phyloP scores from a whole-genome alignment of 75 land plant genomes.

The Sequoiadendron giganteum region DNA sequence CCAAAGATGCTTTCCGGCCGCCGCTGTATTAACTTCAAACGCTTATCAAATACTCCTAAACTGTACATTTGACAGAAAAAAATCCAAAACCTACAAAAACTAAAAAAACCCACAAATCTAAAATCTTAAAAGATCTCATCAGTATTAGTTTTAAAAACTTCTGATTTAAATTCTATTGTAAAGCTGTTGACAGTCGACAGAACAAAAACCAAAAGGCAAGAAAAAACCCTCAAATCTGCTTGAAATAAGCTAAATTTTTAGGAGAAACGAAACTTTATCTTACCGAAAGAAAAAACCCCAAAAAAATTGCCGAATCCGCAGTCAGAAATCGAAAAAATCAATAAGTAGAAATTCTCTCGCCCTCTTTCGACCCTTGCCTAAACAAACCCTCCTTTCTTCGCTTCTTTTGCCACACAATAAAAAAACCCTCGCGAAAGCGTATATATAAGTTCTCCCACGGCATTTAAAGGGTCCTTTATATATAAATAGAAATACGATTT shows the following conservation, averaged over 20 bases:
- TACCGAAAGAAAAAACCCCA: neutral
- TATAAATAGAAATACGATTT: neutral
- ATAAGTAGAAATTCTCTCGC: neutral
- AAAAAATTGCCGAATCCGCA: neutral
- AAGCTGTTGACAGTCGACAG: neutral
- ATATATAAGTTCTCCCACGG: constrained; percentile 4
- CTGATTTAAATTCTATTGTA: neutral
- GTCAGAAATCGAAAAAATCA: neutral
- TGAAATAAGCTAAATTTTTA: neutral
- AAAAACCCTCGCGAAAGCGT: neutral
- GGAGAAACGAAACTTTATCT: neutral
- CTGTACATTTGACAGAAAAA: no score
- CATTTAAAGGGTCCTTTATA: neutral
- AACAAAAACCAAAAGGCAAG: neutral
- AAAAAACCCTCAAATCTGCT: neutral
- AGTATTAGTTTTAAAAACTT: neutral
- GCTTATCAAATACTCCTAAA: no score
- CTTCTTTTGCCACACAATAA: constrained; percentile 2
- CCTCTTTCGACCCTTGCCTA: neutral
- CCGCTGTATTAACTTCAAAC: no score
- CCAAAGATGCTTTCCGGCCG: no score
- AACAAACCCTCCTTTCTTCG: constrained; percentile 9
- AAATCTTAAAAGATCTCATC: neutral
- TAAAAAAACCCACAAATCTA: neutral
- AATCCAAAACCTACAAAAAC: no score